Evolutionary conservation across 176 grass and related monocot species (phyloP).

Genomic region (Aegilops longissima): DNA sequence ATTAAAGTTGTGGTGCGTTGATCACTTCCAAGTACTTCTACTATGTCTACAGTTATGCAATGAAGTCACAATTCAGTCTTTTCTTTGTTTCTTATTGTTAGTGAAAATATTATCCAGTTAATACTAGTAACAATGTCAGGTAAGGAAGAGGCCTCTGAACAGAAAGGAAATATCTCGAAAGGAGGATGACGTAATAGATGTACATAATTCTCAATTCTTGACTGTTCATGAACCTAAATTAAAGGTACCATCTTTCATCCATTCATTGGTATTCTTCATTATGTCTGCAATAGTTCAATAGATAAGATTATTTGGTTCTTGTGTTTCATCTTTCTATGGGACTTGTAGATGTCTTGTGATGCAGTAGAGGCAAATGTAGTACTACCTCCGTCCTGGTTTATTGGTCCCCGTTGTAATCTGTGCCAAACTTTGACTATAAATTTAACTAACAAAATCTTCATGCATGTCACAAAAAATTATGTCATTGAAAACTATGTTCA

Average conservation of each 20-base stretch:
- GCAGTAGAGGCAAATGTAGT: not conserved
- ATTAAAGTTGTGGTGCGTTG: constrained; percentile 98
- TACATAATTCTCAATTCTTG: constrained; percentile 63
- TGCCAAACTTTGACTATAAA: too few relatives aligned
- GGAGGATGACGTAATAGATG: constrained; percentile 89
- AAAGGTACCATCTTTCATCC: constrained; percentile 60
- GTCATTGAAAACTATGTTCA: too few relatives aligned
- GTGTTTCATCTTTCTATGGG: not conserved
- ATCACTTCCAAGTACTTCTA: not conserved
- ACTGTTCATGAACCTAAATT: constrained; percentile 94
- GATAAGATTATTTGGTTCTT: not conserved
- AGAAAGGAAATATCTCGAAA: constrained; percentile 95
- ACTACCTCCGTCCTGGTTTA: too few relatives aligned
- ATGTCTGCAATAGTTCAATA: not conserved
- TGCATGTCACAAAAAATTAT: too few relatives aligned
- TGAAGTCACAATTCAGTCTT: not conserved
- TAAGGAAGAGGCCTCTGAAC: constrained; percentile 97
- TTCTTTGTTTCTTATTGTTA: constrained; percentile 2
- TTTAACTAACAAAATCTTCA: too few relatives aligned
- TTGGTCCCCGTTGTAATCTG: too few relatives aligned
- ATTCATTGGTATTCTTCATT: constrained; percentile 10
- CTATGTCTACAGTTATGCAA: not conserved
- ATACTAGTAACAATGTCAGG: constrained; percentile 50
- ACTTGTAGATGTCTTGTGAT: not conserved
- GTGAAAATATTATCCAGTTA: not conserved